Percentiles rank a stretch among this genome's conserved stretches.
Conservation (phyloP, 2,329 filamentous ascomycete genomes). For the Botrytis porri region DNA sequence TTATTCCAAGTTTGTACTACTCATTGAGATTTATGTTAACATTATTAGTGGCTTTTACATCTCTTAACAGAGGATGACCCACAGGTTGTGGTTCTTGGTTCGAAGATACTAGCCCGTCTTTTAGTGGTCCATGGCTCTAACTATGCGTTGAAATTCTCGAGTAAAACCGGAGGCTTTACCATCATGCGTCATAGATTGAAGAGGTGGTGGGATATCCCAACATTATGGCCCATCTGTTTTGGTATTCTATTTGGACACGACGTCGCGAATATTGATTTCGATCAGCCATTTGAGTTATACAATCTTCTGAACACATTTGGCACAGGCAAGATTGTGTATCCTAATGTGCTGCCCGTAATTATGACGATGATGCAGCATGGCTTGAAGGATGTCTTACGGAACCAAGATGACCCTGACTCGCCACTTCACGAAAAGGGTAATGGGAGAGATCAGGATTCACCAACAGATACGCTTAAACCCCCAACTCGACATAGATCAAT, state of each 20-base stretch:
- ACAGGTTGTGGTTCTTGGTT: slow-evolving; percentile 75
- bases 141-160: slow-evolving; percentile 85
- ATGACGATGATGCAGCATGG: slow-evolving; percentile 85
- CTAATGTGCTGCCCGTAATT: slow-evolving; percentile 77
- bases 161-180: slow-evolving; percentile 84
- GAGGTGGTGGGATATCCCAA: slow-evolving; percentile 83
- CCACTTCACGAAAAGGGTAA: slow-evolving; percentile 40
- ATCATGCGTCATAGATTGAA: slow-evolving; percentile 81
- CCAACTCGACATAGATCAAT: slow-evolving; percentile 51
- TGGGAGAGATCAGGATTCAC: slow-evolving; percentile 29
- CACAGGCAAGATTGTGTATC: slow-evolving; percentile 64
- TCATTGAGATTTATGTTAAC: slow-evolving; percentile 35
- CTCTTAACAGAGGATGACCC: slow-evolving; percentile 83
- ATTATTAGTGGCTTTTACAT: slow-evolving; percentile 78
- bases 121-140: slow-evolving; percentile 76
- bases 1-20: slow-evolving; percentile 30
- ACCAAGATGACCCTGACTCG: slow-evolving; percentile 59
- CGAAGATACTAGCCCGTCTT: slow-evolving; percentile 79
- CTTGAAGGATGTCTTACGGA: slow-evolving; percentile 65
- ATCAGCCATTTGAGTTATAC: slow-evolving; percentile 69
- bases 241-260: slow-evolving; percentile 85
- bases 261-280: slow-evolving; percentile 69
- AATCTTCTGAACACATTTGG: slow-evolving; percentile 73
- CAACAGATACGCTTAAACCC: slow-evolving; percentile 20
- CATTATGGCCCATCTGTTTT: slow-evolving; percentile 84